Evolutionary conservation across 164 flowering plant genomes (phyloP).

Genomic region (Berberis thunbergii): DNA sequence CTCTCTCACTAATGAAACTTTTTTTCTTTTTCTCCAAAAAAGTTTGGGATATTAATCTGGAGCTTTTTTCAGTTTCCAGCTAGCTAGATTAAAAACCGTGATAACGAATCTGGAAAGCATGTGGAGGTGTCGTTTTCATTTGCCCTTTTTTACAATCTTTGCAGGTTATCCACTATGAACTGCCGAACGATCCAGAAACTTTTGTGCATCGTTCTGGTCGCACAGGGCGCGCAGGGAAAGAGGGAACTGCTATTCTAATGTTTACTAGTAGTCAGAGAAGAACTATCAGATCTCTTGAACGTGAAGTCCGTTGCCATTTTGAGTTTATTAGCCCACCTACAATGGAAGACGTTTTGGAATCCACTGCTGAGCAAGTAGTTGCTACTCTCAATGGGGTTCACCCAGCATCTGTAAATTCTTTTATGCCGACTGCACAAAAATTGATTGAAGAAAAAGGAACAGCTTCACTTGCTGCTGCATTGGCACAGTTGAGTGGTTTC

Average conservation of each 20-base stretch:
- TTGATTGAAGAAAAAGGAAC: slow-evolving; percentile 72
- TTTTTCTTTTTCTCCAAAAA: no score
- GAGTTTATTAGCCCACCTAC: slow-evolving; percentile 78
- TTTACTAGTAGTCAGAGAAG: slow-evolving; percentile 75
- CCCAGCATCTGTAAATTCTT: slow-evolving; percentile 69
- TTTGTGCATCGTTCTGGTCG: slow-evolving; percentile 99
- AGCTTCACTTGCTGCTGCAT: slow-evolving; percentile 87
- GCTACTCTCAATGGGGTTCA: slow-evolving; percentile 89
- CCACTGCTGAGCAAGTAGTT: slow-evolving; percentile 88
- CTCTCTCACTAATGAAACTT: no score
- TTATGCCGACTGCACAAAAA: slow-evolving; percentile 78
- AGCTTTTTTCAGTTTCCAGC: no score
- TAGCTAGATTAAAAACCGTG: no score
- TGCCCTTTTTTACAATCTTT: slow-evolving; percentile 9
- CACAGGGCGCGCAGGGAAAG: slow-evolving; percentile 98
- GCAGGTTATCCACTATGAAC: slow-evolving; percentile 91
- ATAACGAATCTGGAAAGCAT: no score
- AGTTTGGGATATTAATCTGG: no score
- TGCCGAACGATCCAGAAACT: slow-evolving; percentile 97
- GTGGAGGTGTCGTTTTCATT: neutral
- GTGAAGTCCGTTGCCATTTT: slow-evolving; percentile 88
- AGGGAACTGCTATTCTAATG: slow-evolving; percentile 83
- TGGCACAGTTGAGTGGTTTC: slow-evolving; percentile 95
- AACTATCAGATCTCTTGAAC: slow-evolving; percentile 75
- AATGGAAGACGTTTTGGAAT: slow-evolving; percentile 65